Conservation (phyloP, 176 grass and related monocot genomes). For the Coix lacrymajobi region DNA sequence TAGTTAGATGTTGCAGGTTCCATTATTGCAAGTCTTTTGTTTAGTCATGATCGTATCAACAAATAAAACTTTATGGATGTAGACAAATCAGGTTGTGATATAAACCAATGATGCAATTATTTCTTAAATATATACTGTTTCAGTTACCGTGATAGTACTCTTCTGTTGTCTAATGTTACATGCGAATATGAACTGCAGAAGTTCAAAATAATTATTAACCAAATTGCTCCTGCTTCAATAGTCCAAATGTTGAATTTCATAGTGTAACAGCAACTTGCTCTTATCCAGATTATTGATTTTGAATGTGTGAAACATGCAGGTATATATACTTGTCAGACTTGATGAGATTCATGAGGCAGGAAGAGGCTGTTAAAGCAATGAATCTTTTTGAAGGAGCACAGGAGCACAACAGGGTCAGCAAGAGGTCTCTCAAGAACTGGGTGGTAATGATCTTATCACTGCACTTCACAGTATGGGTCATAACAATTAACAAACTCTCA, state of each 20-base stretch:
- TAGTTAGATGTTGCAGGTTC: not conserved
- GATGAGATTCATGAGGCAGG: slow-evolving; percentile 68
- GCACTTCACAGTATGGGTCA: not conserved
- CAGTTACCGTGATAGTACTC: not conserved
- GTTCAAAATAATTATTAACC: not conserved
- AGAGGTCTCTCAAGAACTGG: slow-evolving; percentile 80
- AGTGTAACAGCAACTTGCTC: not conserved
- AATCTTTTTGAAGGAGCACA: slow-evolving; percentile 78
- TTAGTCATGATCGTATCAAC: not conserved
- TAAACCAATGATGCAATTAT: not conserved
- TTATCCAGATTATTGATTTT: not conserved
- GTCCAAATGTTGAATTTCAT: not conserved
- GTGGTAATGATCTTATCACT: slow-evolving; percentile 68
- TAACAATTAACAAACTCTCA: not conserved
- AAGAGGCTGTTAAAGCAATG: slow-evolving; percentile 67
- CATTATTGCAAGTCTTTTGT: not conserved
- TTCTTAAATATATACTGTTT: not conserved
- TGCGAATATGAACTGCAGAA: not conserved
- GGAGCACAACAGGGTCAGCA: slow-evolving; percentile 63
- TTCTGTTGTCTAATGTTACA: not conserved
- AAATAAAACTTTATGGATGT: not conserved
- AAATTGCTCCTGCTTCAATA: not conserved
- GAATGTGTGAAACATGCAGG: slow-evolving; percentile 34
- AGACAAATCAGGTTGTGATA: not conserved
- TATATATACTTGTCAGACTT: slow-evolving; percentile 80